Evolutionary conservation across 2,329 filamentous ascomycete genomes (phyloP), one percentile per base, ranked within the genome.

Genomic region (Hypomyces rosellus): DNA sequence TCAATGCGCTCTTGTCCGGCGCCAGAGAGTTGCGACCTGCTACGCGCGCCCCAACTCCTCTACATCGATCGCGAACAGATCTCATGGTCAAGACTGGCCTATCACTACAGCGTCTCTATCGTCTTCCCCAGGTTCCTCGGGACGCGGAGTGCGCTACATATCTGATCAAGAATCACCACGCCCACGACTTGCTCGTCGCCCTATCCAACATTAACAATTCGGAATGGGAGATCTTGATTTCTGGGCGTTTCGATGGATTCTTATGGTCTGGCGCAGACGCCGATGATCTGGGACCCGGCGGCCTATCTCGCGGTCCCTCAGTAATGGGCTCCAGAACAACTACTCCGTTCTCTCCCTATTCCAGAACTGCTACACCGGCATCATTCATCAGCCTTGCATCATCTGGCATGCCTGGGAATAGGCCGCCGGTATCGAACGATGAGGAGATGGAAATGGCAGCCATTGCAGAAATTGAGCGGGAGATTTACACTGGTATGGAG

Each of bases 171-270:
- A 86, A 96, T 65, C 84, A 85, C 0, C 75, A 81, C 12, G 81
- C 93, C 45, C 92, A 97, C 65, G 86, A 93, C 61, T 82, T 96
- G 33, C 81, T 97, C 3, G 84, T 89, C 38, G 96, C 92, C 0
- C 77, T 96, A 45, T 85, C 88, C 34, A 89, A 91, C 47, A 93
- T 97, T 59, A 93, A 86, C 63, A 81, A 84, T 43, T 87, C 88
- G n/a, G 92, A 97, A 68, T 97, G 92, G 92, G 92, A 96, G 55
- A 95, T 97, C 49, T 76, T 97, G 12, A 89, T 86, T 4, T 96
- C 92, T 0, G 92, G 92, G 25, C 86, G 92, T 25, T 97, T 97
- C 61, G 91, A 96, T 63, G 92, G 92, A 4, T 97, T 97, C 69
- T 76, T 96, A 16, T 95, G 92, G 82, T 95, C 89, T 41, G 92